Evolutionary conservation across 2,329 filamentous ascomycete species (phyloP), one percentile per base, ranked within the genome.

Genomic region (Blumeria graminis): DNA sequence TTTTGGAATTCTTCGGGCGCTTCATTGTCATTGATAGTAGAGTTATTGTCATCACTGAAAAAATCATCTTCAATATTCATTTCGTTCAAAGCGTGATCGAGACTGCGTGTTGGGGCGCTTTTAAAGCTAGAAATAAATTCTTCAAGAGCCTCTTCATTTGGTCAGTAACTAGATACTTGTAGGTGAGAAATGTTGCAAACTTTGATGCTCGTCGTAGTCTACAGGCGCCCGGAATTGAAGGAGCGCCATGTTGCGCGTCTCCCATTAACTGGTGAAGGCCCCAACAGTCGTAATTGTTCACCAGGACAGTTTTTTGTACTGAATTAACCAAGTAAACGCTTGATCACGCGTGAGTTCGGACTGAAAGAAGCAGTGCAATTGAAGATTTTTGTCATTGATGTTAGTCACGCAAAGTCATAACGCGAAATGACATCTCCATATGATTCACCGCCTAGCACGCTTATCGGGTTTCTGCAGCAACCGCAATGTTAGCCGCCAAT

Each of bases 71-170:
- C 84, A 61, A 98, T 84, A 65, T 84, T 84, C 64, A 98, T 80
- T 62, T 83, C 81, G 63, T 86, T 81, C 52, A 98, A 76, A 48
- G 88, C 88, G 67, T 89, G 82, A 41, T 86, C 81, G 62, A 93
- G 80, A 58, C 82, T 81, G 22, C 22, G 22, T 61, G 75, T 77
- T 69, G 72, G 84, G 66, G 75, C 81, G 56, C 82, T 82, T 72
- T 98, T 96, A 80, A 93, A 98, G 60, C 81, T 80, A 64, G 77
- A 74, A 60, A 98, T 74, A 68, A 98, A 98, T 65, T 84, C 81
- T 70, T 94, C 82, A 69, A 98, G 92, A 55, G 84, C 83, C 63
- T 70, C 85, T 90, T 63, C 50, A 56, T 7, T 22, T 57, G 58
- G 58, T 61, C 41, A 59, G 58, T 56, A 60, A 48, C 39, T 48